These are phyloP conservation scores for Canna indica DNA, from an alignment of 176 grass and related monocot species.

Conservation along the genomic window DNA sequence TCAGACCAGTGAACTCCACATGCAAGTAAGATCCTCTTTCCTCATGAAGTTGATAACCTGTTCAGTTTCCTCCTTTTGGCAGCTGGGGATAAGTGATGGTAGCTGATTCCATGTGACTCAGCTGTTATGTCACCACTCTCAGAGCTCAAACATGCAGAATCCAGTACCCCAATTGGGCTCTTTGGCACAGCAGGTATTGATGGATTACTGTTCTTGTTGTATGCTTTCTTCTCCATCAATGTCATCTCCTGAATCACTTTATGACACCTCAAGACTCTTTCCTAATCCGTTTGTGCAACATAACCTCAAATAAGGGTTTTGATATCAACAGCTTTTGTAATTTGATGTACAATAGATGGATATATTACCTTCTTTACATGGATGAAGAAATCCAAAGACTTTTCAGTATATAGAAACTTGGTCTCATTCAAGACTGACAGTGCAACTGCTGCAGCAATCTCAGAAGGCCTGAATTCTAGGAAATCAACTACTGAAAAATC, in stretches of 20 bases:
- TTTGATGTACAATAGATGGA: background rate
- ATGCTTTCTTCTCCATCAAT: constrained; percentile 39
- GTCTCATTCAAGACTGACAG: constrained; percentile 34
- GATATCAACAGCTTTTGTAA: background rate
- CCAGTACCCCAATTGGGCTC: constrained; percentile 63
- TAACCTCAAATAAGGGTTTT: background rate
- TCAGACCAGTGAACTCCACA: background rate
- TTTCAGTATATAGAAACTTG: constrained; percentile 18
- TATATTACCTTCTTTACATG: constrained; percentile 59
- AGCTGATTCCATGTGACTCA: constrained; percentile 30
- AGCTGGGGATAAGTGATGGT: constrained; percentile 27
- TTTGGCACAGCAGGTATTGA: constrained; percentile 23
- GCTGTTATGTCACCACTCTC: constrained; percentile 34
- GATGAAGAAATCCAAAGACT: constrained; percentile 31
- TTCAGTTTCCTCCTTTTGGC: constrained; percentile 62
- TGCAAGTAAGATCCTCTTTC: background rate
- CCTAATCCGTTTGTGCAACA: constrained; percentile 27
- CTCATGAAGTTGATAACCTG: constrained; percentile 19
- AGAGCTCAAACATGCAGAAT: constrained; percentile 45
- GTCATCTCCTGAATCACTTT: constrained; percentile 40
- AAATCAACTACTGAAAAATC: constrained; percentile 56
- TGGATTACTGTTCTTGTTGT: constrained; percentile 13
- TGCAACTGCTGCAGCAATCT: constrained; percentile 54
- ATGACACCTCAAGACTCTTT: constrained; percentile 50
- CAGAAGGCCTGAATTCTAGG: constrained; percentile 73